These are phyloP conservation scores for Viola odorata DNA, from an alignment of 345 rosid genomes.

Conservation along the genomic window DNA sequence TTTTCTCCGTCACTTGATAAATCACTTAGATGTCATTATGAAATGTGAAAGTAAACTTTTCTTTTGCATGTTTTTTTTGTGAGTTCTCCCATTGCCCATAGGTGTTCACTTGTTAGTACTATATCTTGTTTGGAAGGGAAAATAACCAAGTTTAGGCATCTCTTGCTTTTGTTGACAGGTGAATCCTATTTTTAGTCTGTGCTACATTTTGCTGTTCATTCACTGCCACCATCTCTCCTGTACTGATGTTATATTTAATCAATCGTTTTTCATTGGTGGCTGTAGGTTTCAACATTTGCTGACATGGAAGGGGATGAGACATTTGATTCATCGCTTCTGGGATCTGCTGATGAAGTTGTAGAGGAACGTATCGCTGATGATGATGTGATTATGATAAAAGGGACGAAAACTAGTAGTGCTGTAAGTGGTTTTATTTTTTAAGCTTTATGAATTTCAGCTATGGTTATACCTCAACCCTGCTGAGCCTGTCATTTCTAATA, in stretches of 20 bases:
- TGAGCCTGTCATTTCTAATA: no score
- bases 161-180: not conserved
- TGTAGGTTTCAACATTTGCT: constrained; percentile 92
- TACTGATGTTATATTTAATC: not conserved
- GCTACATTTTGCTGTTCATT: not conserved
- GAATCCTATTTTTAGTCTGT: not conserved
- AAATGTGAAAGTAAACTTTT: no score
- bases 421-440: constrained; percentile 36
- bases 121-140: not conserved
- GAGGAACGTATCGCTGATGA: constrained; percentile 96
- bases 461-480: not conserved
- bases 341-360: constrained; percentile 81
- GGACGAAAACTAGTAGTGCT: constrained; percentile 77
- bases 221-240: no score
- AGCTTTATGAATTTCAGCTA: not conserved
- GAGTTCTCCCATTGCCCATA: no score
- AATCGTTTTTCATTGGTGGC: not conserved
- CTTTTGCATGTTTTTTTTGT: not conserved
- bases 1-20: no score
- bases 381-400: constrained; percentile 87
- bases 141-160: not conserved
- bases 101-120: not conserved
- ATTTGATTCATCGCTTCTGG: constrained; percentile 76
- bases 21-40: no score
- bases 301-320: constrained; percentile 99